Evolutionary conservation across 257 asterid species (phyloP), one percentile per base, ranked within the genome.

Genomic region (Nicotiana undulata): DNA sequence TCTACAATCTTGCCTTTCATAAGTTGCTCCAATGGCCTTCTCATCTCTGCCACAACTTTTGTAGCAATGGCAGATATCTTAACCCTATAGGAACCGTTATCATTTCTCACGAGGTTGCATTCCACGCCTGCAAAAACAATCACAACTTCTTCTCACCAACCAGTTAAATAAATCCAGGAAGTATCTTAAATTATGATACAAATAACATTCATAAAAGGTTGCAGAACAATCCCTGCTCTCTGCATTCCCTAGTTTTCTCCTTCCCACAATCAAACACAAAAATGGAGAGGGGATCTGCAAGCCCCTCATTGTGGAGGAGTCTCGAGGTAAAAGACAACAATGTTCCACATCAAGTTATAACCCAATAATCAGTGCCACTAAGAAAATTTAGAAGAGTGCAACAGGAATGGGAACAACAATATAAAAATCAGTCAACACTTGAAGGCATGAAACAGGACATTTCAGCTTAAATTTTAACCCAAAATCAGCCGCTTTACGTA

Each of bases 11-110:
- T 90, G 77, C 99, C 99, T 82, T 88, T 89, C 94, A 91, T 90
- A 80, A 93, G 95, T 78, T 76, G 84, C 85, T 92, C 92, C 56
- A 96, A 80, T 10, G 95, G 96, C 67, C 85, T 87, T 80, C 97
- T 90, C 84, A 90, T 66, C 81, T 96, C 99, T 32, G 92, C 94
- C 81, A 96, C 93, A 9, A 67, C 79, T 90, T 86, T 92, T 49
- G 98, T 96, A 81, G 97, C 97, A 75, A 77, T 77, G 58, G 97
- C 99, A 86, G 97, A 91, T 81, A 94, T 85, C 90, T 85, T 92
- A 55, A 96, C 97, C 61, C 92, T 88, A 80, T 84, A 90, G 32
- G 94, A 86, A 78, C 97, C 98, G 52, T 85, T 90, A 20, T 76
- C 89, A 79, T 89, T 90, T 52, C 72, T 83, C 85, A 87, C 90